Base-by-base conservation (phyloP, 2,329 filamentous ascomycete species). In the Nemania sp. region DNA sequence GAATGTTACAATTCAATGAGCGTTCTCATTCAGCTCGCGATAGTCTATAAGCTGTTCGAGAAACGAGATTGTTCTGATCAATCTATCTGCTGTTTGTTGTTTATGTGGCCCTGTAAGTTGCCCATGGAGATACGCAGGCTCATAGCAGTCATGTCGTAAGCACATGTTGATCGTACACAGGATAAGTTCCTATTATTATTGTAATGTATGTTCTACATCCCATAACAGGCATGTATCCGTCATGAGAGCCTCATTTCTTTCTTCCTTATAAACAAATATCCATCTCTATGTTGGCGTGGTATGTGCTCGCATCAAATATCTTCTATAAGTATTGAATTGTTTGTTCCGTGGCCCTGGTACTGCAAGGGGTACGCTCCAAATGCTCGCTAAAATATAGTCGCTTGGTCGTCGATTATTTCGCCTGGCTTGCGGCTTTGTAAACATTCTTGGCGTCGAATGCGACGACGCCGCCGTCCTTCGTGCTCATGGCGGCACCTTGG, bases 401-500 rank as follows among this genome's bases (percentile, higher is more conserved):
- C n/a, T n/a, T n/a, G n/a, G n/a, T n/a, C n/a, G n/a, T n/a, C n/a
- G 28, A 31, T 31, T 31, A 14, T 36, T 36, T 31, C 8, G 26
- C 26, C n/a, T 26, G 44, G 48, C 72, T 67, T 47, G 70, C 68
- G 58, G 70, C 72, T 56, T 75, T 68, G 69, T 75, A 68, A 60
- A 81, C 78, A 11, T 68, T 68, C 23, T 67, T 60, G 14, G 76
- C 8, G 63, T 78, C 66, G 60, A 80, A 82, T 23, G 70, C 62
- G 17, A 81, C 61, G 56, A 80, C 68, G 40, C 76, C 73, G 62
- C 79, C 79, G 31, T 67, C 57, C 17, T 63, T 60, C 56, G 76
- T 72, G 31, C 74, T 72, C 79, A 82, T 82, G 66, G 78, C 70
- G 12, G 77, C 65, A 17, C 63, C 63, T 49, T 72, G 70, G 59